Conservation (phyloP, 768 basidiomycete genomes). For the Myochromella boudieri region DNA sequence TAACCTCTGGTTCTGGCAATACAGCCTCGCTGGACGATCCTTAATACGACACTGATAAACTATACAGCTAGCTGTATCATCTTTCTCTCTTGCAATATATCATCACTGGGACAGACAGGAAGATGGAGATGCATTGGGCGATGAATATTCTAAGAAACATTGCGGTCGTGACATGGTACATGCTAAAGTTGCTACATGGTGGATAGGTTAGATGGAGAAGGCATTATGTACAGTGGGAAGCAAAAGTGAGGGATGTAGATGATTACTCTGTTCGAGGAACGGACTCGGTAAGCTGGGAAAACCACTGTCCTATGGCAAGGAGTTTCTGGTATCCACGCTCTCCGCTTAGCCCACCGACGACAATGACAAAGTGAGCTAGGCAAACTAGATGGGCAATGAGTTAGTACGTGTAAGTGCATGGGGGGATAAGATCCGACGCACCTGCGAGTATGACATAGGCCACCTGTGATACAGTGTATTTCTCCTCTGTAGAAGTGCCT, state of each 20-base stretch:
- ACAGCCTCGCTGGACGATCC: conserved; percentile 18
- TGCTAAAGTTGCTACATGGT: too few species aligned
- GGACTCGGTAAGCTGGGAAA: conserved; percentile 17
- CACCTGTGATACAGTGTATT: conserved; percentile 34
- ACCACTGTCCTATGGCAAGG: conserved; percentile 39
- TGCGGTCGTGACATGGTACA: too few species aligned
- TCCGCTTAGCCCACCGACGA: conserved; percentile 46
- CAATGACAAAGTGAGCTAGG: conserved; percentile 48
- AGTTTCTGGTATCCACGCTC: conserved; percentile 46
- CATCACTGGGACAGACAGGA: not conserved
- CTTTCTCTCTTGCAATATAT: not conserved
- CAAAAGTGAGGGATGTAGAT: not conserved
- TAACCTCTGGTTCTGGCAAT: conserved; percentile 3
- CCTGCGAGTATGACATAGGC: conserved; percentile 34
- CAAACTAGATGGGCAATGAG: conserved; percentile 31
- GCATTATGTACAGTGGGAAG: not conserved
- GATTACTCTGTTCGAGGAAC: conserved; percentile 5
- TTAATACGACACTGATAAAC: conserved; percentile 7
- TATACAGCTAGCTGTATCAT: conserved; percentile 10
- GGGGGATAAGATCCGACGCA: too few species aligned
- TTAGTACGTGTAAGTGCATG: too few species aligned
- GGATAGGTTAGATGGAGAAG: not conserved
- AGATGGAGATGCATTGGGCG: not conserved
- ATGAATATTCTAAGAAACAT: too few species aligned
- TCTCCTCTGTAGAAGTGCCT: conserved; percentile 17